Base-by-base conservation (phyloP, 1,139 yeast genomes). In the Eremothecium coryli region DNA sequence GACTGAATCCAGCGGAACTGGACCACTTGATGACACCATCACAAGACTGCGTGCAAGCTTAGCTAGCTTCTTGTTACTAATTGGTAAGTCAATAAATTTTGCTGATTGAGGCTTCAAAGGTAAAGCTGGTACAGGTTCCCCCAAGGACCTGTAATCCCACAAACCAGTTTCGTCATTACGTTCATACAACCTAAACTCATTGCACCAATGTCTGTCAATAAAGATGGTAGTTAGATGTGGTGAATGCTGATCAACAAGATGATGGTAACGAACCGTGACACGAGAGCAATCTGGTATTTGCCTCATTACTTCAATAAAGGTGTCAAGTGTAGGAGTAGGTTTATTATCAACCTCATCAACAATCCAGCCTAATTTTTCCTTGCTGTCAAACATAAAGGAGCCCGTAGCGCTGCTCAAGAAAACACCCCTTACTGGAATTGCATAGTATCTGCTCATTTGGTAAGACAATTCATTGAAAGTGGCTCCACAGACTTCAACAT, bases 131-230 rank as follows among this genome's bases (percentile, higher is more conserved):
- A 77, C 52, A 3, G 88, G 76, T 11, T 75, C 76, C 41, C 80
- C 88, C 22, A 86, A 56, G 26, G 74, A 72, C 9, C 68, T 67
- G 53, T 77, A 82, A 54, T 86, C 94, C 96, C 96, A 88, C 21
- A 85, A 58, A 3, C 97, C 96, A 1, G 93, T 76, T 8, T 49
- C 56, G 53, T 86, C 95, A 53, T 88, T 84, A 58, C 95, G 69
- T 3, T 71, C 68, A 4, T 90, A 93, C 38, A 79, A 49, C 48
- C 80, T 70, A 57, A 86, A 80, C 18, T 78, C 67, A 7, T 78
- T 70, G 39, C 71, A 68, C 95, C 95, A 86, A 59, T 84, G 95
- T 48, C 95, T 75, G 51, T 85, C 95, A 37, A 86, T 69, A 48
- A 73, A 76, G 7, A 81, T 71, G 16, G 76, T 70, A 7, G 70